phyloP scores from a whole-genome alignment of 1,284 basidiomycete genomes.

The Cryptococcus sp. region DNA sequence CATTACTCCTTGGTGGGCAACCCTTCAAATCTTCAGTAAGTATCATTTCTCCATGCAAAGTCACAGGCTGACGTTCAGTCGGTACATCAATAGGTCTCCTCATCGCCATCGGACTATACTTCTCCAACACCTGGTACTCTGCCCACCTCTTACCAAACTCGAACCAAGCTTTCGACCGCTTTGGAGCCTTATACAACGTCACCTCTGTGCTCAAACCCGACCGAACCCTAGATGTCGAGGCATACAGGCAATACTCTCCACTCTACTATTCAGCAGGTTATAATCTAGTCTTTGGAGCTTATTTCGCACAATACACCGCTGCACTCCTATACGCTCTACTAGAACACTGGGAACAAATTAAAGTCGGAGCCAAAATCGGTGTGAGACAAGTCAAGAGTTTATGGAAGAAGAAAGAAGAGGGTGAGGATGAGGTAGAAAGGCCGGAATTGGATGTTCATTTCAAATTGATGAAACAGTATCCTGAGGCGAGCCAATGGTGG shows the following conservation, averaged over 20 bases:
- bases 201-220: slow-evolving; percentile 60
- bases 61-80: background rate
- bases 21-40: slow-evolving; percentile 55
- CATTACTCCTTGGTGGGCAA: slow-evolving; percentile 94
- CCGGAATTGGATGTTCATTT: slow-evolving; percentile 77
- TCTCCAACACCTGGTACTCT: slow-evolving; percentile 57
- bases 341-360: slow-evolving; percentile 63
- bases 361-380: slow-evolving; percentile 4
- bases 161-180: slow-evolving; percentile 64
- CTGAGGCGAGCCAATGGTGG: slow-evolving; percentile 74
- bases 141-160: slow-evolving; percentile 80
- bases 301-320: slow-evolving; percentile 80
- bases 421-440: background rate
- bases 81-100: slow-evolving; percentile 8
- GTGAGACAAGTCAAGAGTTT: background rate
- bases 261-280: slow-evolving; percentile 85
- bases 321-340: slow-evolving; percentile 83
- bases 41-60: background rate
- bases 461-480: slow-evolving; percentile 73
- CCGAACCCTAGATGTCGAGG: slow-evolving; percentile 65
- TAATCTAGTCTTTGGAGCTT: slow-evolving; percentile 80
- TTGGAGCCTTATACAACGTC: slow-evolving; percentile 73
- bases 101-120: slow-evolving; percentile 8
- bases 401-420: background rate
- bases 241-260: slow-evolving; percentile 81